These are phyloP conservation scores for Colletotrichum sidae DNA, from an alignment of 2,329 filamentous ascomycete genomes.

Conservation along the genomic window DNA sequence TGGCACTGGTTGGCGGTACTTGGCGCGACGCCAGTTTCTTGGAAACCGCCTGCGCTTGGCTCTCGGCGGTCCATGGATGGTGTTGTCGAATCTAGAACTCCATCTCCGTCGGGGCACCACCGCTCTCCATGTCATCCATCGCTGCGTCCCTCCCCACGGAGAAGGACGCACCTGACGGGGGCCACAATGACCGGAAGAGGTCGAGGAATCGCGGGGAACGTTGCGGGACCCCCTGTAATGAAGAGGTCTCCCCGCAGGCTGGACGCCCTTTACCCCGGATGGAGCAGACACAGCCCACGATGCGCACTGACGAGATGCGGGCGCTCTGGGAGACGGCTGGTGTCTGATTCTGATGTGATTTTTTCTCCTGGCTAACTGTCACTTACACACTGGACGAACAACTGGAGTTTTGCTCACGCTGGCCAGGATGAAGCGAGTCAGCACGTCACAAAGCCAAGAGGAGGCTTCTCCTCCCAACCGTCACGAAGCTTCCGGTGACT, in stretches of 20 bases:
- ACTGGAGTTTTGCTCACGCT: background rate
- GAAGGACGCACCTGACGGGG: background rate
- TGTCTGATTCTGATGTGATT: background rate
- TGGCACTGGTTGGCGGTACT: slow-evolving; percentile 21
- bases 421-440: slow-evolving; percentile 26
- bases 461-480: background rate
- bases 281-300: slow-evolving; percentile 23
- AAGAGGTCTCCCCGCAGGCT: background rate
- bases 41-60: slow-evolving; percentile 20
- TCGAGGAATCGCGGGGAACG: slow-evolving; percentile 15
- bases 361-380: background rate
- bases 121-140: background rate
- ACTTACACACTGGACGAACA: background rate
- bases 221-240: background rate
- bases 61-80: slow-evolving; percentile 13
- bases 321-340: background rate
- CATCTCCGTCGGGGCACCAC: background rate
- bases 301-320: slow-evolving; percentile 10
- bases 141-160: background rate
- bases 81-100: slow-evolving; percentile 14
- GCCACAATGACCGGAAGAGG: background rate
- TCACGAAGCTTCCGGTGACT: slow-evolving; percentile 15
- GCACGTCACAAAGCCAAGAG: slow-evolving; percentile 31
- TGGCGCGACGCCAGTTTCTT: slow-evolving; percentile 31
- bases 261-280: slow-evolving; percentile 16